A percentile compares a stretch with the other conserved stretches of the same genome.
Evolutionary conservation across 2,329 filamentous ascomycete species (phyloP).

Genomic region (Fusarium coffeatum): DNA sequence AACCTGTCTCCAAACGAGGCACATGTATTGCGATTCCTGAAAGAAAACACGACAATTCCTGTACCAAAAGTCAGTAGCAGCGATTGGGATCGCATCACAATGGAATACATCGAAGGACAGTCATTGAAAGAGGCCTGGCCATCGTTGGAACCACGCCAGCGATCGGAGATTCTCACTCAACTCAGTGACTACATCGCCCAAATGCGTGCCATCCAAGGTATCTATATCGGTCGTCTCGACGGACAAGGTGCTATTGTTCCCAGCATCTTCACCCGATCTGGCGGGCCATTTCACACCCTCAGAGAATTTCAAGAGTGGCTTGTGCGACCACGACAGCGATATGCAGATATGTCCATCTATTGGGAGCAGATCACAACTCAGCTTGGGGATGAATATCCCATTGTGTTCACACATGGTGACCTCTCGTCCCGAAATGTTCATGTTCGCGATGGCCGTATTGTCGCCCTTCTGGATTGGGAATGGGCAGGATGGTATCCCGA

Average conservation of each 20-base stretch:
- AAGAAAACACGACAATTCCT: slow-evolving; percentile 39
- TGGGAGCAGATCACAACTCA: slow-evolving; percentile 43
- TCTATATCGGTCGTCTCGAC: neutral
- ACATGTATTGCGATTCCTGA: fast-evolving
- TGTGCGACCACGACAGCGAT: neutral
- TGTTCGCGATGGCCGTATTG: slow-evolving; percentile 16
- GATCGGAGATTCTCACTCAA: neutral
- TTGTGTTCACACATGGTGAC: slow-evolving; percentile 32
- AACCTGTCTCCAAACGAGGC: fast-evolving
- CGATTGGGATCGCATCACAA: slow-evolving; percentile 45
- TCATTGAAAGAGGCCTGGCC: slow-evolving; percentile 44
- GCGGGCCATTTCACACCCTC: neutral
- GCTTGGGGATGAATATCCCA: slow-evolving; percentile 28
- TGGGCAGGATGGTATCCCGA: slow-evolving; percentile 21
- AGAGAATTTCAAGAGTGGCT: neutral
- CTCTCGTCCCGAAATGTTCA: slow-evolving; percentile 30
- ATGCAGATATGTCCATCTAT: slow-evolving; percentile 23
- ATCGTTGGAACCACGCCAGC: neutral
- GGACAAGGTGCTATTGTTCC: neutral
- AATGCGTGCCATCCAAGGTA: neutral
- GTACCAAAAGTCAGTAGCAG: slow-evolving; percentile 45
- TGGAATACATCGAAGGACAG: slow-evolving; percentile 45
- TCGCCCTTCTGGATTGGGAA: slow-evolving; percentile 27
- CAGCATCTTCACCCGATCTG: neutral
- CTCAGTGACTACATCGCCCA: neutral